phyloP scores from a whole-genome alignment of 257 asterid genomes.

The Fraxinus anomala region DNA sequence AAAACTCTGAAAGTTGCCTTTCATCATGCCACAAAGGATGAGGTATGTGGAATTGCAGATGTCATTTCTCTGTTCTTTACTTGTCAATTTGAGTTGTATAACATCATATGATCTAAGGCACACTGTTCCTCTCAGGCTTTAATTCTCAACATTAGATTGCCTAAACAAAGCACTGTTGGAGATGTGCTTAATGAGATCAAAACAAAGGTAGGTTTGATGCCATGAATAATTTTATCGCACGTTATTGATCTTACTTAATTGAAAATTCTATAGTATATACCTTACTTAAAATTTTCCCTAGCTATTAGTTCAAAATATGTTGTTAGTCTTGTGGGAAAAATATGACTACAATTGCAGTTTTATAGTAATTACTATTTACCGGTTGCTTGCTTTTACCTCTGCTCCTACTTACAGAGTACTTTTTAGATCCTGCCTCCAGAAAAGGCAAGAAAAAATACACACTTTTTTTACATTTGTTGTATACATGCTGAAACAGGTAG shows the following conservation, averaged over 20 bases:
- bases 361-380: background rate
- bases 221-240: conserved; percentile 12
- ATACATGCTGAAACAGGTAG: conserved; percentile 41
- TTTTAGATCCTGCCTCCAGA: background rate
- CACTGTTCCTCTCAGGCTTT: conserved; percentile 56
- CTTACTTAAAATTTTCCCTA: too few species aligned
- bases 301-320: background rate
- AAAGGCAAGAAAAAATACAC: background rate
- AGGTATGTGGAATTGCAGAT: conserved; percentile 48
- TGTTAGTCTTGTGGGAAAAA: background rate
- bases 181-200: conserved; percentile 97
- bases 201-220: conserved; percentile 62
- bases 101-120: conserved; percentile 4
- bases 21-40: conserved; percentile 92
- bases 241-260: conserved; percentile 1
- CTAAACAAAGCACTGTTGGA: conserved; percentile 90
- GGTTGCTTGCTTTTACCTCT: background rate
- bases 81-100: conserved; percentile 12
- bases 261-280: too few species aligned
- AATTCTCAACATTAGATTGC: conserved; percentile 84
- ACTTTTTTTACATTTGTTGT: conserved; percentile 22
- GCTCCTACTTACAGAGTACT: background rate
- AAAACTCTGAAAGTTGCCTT: conserved; percentile 96
- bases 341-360: conserved; percentile 5
- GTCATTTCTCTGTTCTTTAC: background rate